phyloP scores from a whole-genome alignment of 2,329 filamentous ascomycete species.

The Phoma sp. region DNA sequence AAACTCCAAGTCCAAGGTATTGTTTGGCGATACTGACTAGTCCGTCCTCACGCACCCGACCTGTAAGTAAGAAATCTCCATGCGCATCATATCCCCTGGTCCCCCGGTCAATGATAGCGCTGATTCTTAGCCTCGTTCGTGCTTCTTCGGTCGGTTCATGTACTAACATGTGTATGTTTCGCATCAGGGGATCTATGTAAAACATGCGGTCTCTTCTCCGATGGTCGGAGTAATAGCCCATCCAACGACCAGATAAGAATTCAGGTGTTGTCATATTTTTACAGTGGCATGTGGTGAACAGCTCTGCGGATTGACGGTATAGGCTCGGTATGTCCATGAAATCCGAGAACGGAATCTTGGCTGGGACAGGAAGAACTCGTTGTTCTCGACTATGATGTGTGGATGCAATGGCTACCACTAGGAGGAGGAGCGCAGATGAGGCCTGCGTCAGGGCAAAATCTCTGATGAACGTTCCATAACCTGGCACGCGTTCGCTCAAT shows the following conservation, averaged over 20 bases:
- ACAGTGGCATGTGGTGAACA: conserved; percentile 25
- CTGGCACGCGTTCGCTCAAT: conserved; percentile 15
- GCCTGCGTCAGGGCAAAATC: conserved; percentile 15
- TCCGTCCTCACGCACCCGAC: conserved; percentile 23
- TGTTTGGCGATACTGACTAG: conserved; percentile 22
- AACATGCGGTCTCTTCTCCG: background rate
- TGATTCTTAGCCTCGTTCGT: conserved; percentile 2
- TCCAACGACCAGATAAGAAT: conserved; percentile 28
- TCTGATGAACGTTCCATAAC: conserved; percentile 3
- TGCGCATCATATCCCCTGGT: conserved; percentile 21
- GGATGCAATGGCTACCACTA: conserved; percentile 14
- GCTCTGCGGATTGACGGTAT: conserved; percentile 3
- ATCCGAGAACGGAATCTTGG: conserved; percentile 17
- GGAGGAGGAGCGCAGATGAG: conserved; percentile 11
- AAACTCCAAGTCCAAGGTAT: conserved; percentile 12
- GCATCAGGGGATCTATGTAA: conserved; percentile 23
- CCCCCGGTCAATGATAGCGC: conserved; percentile 11
- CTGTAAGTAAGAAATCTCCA: conserved; percentile 25
- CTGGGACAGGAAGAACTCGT: conserved; percentile 17
- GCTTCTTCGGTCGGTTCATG: background rate
- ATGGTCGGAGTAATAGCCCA: conserved; percentile 27
- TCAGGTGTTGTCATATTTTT: conserved; percentile 21
- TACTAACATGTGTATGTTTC: conserved; percentile 17
- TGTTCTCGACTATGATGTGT: background rate
- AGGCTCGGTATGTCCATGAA: conserved; percentile 26